Evolutionary conservation across 352 stramenopile genomes (phyloP), one percentile per base, ranked within the genome.

Genomic region (Globisporangium uncinulatum): DNA sequence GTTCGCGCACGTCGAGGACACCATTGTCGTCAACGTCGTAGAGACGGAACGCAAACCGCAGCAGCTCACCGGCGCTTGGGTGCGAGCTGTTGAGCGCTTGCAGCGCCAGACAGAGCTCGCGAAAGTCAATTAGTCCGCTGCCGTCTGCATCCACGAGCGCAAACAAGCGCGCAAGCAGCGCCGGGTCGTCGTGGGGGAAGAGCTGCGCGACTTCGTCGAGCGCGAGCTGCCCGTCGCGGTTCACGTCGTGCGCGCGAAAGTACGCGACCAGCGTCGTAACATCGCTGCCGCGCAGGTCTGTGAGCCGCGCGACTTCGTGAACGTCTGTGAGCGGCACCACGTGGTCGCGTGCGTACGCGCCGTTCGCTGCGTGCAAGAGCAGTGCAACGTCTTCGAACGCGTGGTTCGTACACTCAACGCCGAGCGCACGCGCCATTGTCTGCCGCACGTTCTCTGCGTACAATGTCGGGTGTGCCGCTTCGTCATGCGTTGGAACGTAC

Each of bases 361-460:
- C 34, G 44, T 73, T 56, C n/a, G 75, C 75, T 2, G 79, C 63
- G 1, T 78, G 69, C 32, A 87, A 64, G 20, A 89, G 56, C 67
- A 87, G 53, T 15, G 76, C 75, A 0, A 90, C 77, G 55, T 90
- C 80, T 43, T 90, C 80, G 52, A 80, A 90, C 39, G 80, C 77
- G 58, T 90, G 80, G 58, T 90, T 87, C 31, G 80, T 90, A 48
- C 76, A 87, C 44, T 70, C 56, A 0, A 87, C 63, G 13, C 65
- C 58, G 6, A 88, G 66, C 6, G 67, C 65, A 11, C 70, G 46
- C 17, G 80, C 75, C 76, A 91, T 91, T 7, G 66, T 56, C 11
- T 78, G 65, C 0, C 80, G 74, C 5, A 91, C 78, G 31, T 77
- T 76, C 36, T 85, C 74, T 0, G 80, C 80, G 37, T 86, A 91